Evolutionary conservation across 202 grass and related monocot genomes (phyloP), one percentile per base, ranked within the genome.

Genomic region (Zoysia matrella): DNA sequence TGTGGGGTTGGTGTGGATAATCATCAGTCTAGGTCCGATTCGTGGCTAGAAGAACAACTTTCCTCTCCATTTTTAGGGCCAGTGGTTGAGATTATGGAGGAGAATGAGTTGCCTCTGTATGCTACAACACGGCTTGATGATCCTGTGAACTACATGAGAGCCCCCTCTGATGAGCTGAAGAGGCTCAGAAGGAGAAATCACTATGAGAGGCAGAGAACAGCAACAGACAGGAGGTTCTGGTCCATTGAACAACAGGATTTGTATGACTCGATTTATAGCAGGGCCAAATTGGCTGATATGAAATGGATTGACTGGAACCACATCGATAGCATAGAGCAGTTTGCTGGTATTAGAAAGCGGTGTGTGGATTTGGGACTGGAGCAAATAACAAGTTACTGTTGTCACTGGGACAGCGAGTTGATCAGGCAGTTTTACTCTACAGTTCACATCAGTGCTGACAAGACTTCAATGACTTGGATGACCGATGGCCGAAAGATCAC

Each of bases 161-260:
- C 72, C 44, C 22, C 63, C 68, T 83, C 22, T 41, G 71, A 57
- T 60, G 44, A 69, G 72, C 18, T 83, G 64, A 83, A 83, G 81
- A 75, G 5, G 52, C 72, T 76, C 2, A 83, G 81, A 83, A 76
- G 7, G 42, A 76, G 52, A 30, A 83, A 83, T 6, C 81, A 83
- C 72, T 83, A 83, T 9, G 53, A 83, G 44, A 72, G 72, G 0
- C 14, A 50, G 30, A 83, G 81, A 30, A 83, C 81, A 83, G 81
- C 81, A 5, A 76, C 81, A 60, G 81, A 76, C 8, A 76, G 36
- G 81, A 83, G 81, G 36, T 83, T 83, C 45, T 83, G 81, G 81
- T 83, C 81, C 45, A 83, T 76, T 51, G 81, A 83, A 63, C 81
- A 83, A 15, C 81, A 83, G 45, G 81, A 83, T 45, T 43, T 83